Conservation (phyloP, 768 basidiomycete species). For the Panellus pusillus region DNA sequence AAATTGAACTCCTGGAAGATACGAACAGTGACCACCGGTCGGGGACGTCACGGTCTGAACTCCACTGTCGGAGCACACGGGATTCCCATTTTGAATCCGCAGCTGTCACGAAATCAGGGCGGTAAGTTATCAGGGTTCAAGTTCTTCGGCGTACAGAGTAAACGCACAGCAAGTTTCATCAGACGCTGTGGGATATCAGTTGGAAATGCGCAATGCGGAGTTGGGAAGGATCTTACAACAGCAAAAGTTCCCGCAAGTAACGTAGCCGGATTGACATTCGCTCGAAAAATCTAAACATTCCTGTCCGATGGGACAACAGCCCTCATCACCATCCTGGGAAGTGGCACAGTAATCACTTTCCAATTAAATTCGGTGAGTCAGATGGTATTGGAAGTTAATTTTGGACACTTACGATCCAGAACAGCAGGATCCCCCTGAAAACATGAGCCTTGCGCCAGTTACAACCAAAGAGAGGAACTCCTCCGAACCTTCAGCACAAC, state of each 20-base stretch:
- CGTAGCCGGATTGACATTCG: not conserved
- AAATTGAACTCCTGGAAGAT: no score
- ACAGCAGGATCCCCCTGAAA: not conserved
- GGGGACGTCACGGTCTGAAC: no score
- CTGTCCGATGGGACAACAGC: not conserved
- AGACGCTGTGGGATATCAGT: not conserved
- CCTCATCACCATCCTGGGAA: not conserved
- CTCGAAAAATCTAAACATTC: not conserved
- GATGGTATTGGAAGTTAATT: not conserved
- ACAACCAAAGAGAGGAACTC: no score
- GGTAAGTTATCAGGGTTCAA: no score
- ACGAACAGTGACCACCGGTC: no score
- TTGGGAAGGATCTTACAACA: not conserved
- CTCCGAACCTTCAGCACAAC: not conserved
- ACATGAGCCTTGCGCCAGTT: no score
- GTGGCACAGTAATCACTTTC: not conserved
- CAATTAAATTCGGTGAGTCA: not conserved
- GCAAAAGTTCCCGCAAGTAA: not conserved
- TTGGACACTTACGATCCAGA: not conserved
- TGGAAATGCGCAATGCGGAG: not conserved
- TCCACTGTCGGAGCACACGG: no score
- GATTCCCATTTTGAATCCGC: no score
- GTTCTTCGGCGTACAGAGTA: not conserved
- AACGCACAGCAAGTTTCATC: not conserved
- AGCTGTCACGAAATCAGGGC: no score